phyloP scores from a whole-genome alignment of 768 basidiomycete species.

The Clitopilus passeckerianus region DNA sequence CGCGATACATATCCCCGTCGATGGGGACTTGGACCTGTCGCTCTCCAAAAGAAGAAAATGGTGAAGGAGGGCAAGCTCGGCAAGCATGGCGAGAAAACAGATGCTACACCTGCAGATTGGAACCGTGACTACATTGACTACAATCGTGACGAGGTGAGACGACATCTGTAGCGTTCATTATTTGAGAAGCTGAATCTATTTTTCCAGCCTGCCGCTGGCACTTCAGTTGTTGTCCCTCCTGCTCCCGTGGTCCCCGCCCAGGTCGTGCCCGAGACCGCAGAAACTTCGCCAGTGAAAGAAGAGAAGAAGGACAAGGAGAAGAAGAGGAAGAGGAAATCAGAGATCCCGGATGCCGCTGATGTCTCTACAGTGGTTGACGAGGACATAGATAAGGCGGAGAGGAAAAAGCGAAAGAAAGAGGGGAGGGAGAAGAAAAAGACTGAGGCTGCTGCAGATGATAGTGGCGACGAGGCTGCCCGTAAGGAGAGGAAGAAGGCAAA shows the following conservation, averaged over 20 bases:
- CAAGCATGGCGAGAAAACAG: constrained; percentile 88
- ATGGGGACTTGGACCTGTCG: constrained; percentile 98
- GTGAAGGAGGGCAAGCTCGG: constrained; percentile 97
- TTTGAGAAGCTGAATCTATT: constrained; percentile 5
- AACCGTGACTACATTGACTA: constrained; percentile 93
- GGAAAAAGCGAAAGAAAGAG: constrained; percentile 58
- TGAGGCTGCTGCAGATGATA: constrained; percentile 35
- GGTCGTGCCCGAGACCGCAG: constrained; percentile 12
- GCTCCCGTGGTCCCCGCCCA: constrained; percentile 17
- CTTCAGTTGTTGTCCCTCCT: constrained; percentile 21
- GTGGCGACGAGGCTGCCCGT: constrained; percentile 56
- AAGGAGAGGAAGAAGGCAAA: constrained; percentile 61
- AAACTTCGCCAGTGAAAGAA: constrained; percentile 18
- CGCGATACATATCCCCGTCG: constrained; percentile 96
- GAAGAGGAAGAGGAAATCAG: constrained; percentile 82
- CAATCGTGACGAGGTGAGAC: constrained; percentile 50
- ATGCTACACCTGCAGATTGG: constrained; percentile 89
- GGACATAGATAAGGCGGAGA: constrained; percentile 45
- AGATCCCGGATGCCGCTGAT: constrained; percentile 37
- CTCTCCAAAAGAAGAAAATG: constrained; percentile 96
- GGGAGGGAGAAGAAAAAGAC: constrained; percentile 50
- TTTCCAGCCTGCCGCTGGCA: constrained; percentile 30
- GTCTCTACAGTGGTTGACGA: constrained; percentile 34
- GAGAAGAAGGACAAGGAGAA: constrained; percentile 62
- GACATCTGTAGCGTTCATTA: neutral